These are phyloP conservation scores for Hanseniaspora lachancei DNA, from an alignment of 805 yeast species.

Conservation along the genomic window DNA sequence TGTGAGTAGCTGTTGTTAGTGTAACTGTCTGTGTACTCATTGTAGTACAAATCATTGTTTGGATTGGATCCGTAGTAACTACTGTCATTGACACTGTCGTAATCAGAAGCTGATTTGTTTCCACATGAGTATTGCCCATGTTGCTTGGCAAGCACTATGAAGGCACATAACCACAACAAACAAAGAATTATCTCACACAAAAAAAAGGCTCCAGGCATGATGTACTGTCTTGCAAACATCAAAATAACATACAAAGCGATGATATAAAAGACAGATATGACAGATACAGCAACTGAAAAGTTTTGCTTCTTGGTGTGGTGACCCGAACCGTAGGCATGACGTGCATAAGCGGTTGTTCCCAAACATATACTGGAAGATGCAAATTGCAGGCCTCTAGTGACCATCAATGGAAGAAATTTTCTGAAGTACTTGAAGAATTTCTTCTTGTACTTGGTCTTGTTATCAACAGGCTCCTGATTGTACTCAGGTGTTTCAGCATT, in stretches of 20 bases:
- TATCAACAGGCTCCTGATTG: neutral
- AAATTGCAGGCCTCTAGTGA: constrained; percentile 20
- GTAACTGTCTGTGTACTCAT: constrained; percentile 16
- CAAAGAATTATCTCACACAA: constrained; percentile 22
- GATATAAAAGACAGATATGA: constrained; percentile 24
- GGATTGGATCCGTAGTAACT: constrained; percentile 15
- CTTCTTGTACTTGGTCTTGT: neutral
- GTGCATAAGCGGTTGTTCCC: constrained; percentile 22
- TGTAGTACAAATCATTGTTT: constrained; percentile 16
- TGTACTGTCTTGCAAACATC: constrained; percentile 16
- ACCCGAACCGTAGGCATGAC: constrained; percentile 17
- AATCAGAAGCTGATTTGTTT: constrained; percentile 12
- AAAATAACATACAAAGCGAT: constrained; percentile 19
- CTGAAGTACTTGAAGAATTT: neutral
- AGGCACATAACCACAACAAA: constrained; percentile 27
- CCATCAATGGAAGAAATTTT: neutral
- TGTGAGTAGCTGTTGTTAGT: constrained; percentile 13
- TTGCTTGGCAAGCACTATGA: constrained; percentile 26
- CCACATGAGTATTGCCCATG: constrained; percentile 25
- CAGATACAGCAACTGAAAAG: constrained; percentile 24
- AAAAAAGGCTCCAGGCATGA: constrained; percentile 22
- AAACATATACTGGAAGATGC: constrained; percentile 23
- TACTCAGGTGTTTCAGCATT: neutral
- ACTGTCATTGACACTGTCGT: constrained; percentile 15
- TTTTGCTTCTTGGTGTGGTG: constrained; percentile 24